Conservation (phyloP, 768 basidiomycete species). For the Suillus luteus region DNA sequence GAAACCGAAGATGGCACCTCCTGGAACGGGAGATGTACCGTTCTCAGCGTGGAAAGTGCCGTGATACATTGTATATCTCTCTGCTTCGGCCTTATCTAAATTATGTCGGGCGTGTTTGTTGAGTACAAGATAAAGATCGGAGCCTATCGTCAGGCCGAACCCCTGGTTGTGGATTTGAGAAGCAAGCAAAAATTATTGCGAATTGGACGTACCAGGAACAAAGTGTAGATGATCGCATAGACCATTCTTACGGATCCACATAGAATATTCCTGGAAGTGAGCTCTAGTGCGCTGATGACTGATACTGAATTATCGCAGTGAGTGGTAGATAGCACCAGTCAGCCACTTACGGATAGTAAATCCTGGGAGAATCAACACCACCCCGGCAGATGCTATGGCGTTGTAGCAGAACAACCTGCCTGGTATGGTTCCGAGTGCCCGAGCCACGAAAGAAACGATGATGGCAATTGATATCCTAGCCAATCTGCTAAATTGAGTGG, state of each 20-base stretch:
- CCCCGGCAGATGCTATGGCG: slow-evolving; percentile 85
- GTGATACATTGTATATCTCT: slow-evolving; percentile 49
- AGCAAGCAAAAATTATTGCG: slow-evolving; percentile 4
- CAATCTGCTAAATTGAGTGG: background rate
- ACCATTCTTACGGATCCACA: slow-evolving; percentile 84
- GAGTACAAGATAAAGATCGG: slow-evolving; percentile 75
- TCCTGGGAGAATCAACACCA: slow-evolving; percentile 89
- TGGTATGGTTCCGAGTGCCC: slow-evolving; percentile 75
- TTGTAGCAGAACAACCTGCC: slow-evolving; percentile 85
- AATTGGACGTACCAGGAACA: slow-evolving; percentile 58
- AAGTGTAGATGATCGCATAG: slow-evolving; percentile 83
- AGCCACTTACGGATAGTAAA: slow-evolving; percentile 73
- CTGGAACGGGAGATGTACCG: slow-evolving; percentile 41
- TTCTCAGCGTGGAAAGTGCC: slow-evolving; percentile 55
- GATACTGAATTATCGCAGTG: slow-evolving; percentile 1
- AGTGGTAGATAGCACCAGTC: slow-evolving; percentile 8
- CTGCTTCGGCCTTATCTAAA: slow-evolving; percentile 32
- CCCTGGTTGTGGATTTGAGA: slow-evolving; percentile 47
- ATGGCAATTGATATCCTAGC: slow-evolving; percentile 84
- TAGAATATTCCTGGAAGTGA: slow-evolving; percentile 79
- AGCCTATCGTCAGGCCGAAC: slow-evolving; percentile 82
- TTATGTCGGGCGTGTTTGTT: slow-evolving; percentile 54
- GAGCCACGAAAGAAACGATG: slow-evolving; percentile 79
- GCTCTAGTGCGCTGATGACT: slow-evolving; percentile 80
- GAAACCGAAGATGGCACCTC: slow-evolving; percentile 50